A percentile compares a stretch with the other conserved stretches of the same genome.
phyloP scores from a whole-genome alignment of 139 green algal species.

The Chlorella sp. region DNA sequence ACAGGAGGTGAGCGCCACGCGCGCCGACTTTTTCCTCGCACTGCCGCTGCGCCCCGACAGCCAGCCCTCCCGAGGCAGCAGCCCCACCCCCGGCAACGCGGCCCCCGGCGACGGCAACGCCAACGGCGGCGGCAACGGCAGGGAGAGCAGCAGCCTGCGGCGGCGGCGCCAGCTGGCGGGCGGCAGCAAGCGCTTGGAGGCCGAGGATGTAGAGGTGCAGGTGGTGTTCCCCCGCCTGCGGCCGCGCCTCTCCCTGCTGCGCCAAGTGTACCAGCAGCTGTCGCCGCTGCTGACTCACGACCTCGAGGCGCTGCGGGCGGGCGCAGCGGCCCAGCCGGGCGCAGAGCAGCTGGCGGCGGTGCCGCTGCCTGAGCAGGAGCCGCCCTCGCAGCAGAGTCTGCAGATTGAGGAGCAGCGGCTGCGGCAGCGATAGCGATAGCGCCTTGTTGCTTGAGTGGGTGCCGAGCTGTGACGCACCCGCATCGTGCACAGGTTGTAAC shows the following conservation, averaged over 20 bases:
- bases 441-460: neutral
- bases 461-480: neutral
- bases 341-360: neutral
- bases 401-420: neutral
- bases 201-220: neutral
- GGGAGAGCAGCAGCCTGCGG: neutral
- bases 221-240: slow-evolving; percentile 12
- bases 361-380: neutral
- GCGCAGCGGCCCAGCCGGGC: neutral
- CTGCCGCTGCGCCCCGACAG: neutral
- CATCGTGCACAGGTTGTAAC: neutral
- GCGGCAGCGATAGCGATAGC: neutral
- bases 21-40: slow-evolving; percentile 3
- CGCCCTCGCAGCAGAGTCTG: neutral
- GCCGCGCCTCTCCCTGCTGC: slow-evolving; percentile 14
- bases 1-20: neutral
- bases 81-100: neutral
- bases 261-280: slow-evolving; percentile 31
- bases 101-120: neutral
- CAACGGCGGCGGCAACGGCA: neutral
- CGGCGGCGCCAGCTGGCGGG: neutral
- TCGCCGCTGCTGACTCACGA: slow-evolving; percentile 6
- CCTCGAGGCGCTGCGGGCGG: neutral
- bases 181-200: slow-evolving; percentile 4
- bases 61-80: neutral